A percentile compares a stretch with the other conserved stretches of the same genome.
These are phyloP conservation scores for Torrubiellomyces zombiae DNA, from an alignment of 2,329 filamentous ascomycete species.

Conservation along the genomic window DNA sequence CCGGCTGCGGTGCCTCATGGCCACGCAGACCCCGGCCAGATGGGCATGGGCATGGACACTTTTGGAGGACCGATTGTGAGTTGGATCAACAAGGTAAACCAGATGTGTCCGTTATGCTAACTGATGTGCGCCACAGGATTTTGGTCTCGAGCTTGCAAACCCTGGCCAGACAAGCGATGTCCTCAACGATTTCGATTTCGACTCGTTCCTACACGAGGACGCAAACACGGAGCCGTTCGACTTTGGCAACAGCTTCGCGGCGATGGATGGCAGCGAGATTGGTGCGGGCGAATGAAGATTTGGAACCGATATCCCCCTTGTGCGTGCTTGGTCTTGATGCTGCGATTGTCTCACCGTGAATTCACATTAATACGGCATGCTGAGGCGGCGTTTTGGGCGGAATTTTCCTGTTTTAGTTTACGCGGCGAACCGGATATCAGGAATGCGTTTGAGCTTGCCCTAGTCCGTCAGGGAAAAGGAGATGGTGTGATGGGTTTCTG, in stretches of 20 bases:
- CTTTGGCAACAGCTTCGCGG: slow-evolving; percentile 32
- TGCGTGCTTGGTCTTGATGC: no score
- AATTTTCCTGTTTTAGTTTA: no score
- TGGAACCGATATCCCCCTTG: no score
- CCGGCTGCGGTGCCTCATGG: slow-evolving; percentile 18
- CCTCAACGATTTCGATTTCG: slow-evolving; percentile 50
- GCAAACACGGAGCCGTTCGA: slow-evolving; percentile 33
- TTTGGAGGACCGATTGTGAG: no score
- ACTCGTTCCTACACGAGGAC: slow-evolving; percentile 47
- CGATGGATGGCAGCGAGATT: slow-evolving; percentile 42
- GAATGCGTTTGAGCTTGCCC: no score
- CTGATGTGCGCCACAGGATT: slow-evolving; percentile 21
- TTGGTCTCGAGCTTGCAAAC: slow-evolving; percentile 38
- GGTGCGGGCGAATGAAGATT: no score
- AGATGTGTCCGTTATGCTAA: slow-evolving; percentile 3
- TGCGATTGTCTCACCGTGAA: no score
- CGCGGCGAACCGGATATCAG: no score
- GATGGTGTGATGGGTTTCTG: no score
- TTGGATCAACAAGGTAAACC: slow-evolving; percentile 29
- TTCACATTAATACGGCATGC: no score
- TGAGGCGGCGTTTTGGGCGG: no score
- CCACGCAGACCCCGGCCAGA: slow-evolving; percentile 31
- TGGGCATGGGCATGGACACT: slow-evolving; percentile 29
- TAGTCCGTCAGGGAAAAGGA: no score
- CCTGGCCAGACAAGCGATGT: slow-evolving; percentile 37